These are phyloP conservation scores for Grigorovia transvaalensis DNA, from an alignment of 805 yeast genomes.

Conservation along the genomic window DNA sequence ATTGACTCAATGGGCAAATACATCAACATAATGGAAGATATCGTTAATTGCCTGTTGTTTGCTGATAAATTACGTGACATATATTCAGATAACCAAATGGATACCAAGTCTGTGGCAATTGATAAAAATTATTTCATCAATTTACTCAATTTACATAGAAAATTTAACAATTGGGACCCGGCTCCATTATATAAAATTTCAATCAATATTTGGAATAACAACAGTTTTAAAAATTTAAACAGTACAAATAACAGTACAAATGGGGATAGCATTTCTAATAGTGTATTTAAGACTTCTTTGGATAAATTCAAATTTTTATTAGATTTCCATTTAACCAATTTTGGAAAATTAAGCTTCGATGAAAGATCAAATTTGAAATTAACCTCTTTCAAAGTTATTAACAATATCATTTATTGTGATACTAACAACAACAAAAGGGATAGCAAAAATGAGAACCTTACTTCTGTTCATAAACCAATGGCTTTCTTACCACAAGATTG, in stretches of 20 bases:
- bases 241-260: conserved; percentile 17
- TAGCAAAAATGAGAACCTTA: background rate
- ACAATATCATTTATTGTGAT: background rate
- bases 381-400: conserved; percentile 7
- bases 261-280: background rate
- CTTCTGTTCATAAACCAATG: conserved; percentile 6
- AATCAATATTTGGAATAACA: conserved; percentile 24
- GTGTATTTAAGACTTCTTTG: conserved; percentile 16
- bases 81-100: conserved; percentile 1
- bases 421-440: background rate
- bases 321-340: conserved; percentile 24
- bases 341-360: conserved; percentile 15
- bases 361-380: conserved; percentile 20
- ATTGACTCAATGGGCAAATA: background rate
- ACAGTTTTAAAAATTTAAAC: conserved; percentile 12
- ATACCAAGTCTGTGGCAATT: background rate
- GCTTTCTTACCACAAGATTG: conserved; percentile 15
- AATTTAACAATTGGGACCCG: background rate
- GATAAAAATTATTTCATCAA: conserved; percentile 18
- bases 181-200: conserved; percentile 10
- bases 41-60: conserved; percentile 14
- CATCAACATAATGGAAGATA: background rate
- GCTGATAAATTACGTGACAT: conserved; percentile 14
- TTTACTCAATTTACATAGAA: conserved; percentile 12
- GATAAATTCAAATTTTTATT: conserved; percentile 23